Evolutionary conservation across 805 yeast genomes (phyloP).

Genomic region (Debaryomyces tyrocola): DNA sequence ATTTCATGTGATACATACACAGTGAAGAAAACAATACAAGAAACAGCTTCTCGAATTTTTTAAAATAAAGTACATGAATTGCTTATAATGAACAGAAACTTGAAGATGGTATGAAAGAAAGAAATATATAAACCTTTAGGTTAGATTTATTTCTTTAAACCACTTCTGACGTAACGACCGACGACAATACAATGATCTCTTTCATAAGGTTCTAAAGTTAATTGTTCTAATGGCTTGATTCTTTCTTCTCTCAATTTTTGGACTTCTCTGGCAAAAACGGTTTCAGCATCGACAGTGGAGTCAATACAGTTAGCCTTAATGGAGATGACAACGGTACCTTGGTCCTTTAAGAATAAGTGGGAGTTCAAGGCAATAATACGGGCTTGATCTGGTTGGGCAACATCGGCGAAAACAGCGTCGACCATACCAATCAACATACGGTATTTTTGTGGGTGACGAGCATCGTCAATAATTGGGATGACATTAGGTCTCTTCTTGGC

Average conservation of each 20-base stretch:
- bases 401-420: slow-evolving; percentile 98
- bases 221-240: slow-evolving; percentile 97
- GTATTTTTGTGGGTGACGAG: slow-evolving; percentile 99
- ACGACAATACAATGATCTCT: slow-evolving; percentile 99
- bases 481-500: slow-evolving; percentile 99
- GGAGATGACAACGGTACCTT: slow-evolving; percentile 97
- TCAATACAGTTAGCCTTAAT: slow-evolving; percentile 99
- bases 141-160: slow-evolving; percentile 48
- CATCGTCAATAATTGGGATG: slow-evolving; percentile 98
- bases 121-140: neutral
- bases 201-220: slow-evolving; percentile 98
- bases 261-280: slow-evolving; percentile 98
- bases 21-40: neutral
- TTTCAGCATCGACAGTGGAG: slow-evolving; percentile 98
- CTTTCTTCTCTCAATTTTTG: slow-evolving; percentile 98
- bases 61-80: neutral
- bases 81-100: neutral
- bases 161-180: slow-evolving; percentile 94
- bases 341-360: slow-evolving; percentile 96
- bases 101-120: neutral
- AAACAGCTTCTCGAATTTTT: neutral
- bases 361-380: slow-evolving; percentile 98
- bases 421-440: slow-evolving; percentile 99
- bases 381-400: slow-evolving; percentile 99
- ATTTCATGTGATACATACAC: neutral